Base-by-base conservation (phyloP, 805 yeast genomes). In the Kuraishia hungarica region DNA sequence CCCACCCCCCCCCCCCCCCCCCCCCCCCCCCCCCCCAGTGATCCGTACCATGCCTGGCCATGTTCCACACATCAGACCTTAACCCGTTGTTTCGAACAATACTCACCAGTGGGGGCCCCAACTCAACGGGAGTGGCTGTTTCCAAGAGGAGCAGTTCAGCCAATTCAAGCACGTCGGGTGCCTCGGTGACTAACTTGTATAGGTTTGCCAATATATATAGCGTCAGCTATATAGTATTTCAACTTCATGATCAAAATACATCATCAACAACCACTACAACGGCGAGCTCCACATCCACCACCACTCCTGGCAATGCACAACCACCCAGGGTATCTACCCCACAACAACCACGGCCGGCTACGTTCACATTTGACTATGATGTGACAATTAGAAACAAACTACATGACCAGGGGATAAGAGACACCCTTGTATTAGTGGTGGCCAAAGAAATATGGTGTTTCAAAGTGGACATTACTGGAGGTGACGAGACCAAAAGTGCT, bases 141-240 rank as follows among this genome's bases (percentile, higher is more conserved):
- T 59, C 2, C 52, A 53, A 24, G 62, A 59, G 39, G 67, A 65
- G 4, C 58, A 62, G n/a, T n/a, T n/a, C 35, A 50, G 55, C 43
- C 43, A 35, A 10, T 15, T 35, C 43, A 7, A 35, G 11, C 11
- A 17, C 17, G 17, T 6, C 43, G 3, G 43, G 43, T 1, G 55
- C 57, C 8, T 62, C 69, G 0, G 58, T 60, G n/a, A 67, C 71
- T 20, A 68, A 68, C 48, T 67, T 63, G 53, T 68, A 66, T 55
- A 61, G 58, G 47, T 62, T 68, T 53, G 68, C 70, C 7, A 49
- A 55, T 11, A 51, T 66, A 22, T 59, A 59, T 22, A 59, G 65
- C 53, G 63, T 70, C 53, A 65, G 67, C 55, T 65, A 69, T 49
- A 66, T 59, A 48, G 68, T 68, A 28, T 68, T 68, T 54, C 71